Evolutionary conservation across 129 eudicot species (phyloP).

Genomic region (Lactuca sativa): DNA sequence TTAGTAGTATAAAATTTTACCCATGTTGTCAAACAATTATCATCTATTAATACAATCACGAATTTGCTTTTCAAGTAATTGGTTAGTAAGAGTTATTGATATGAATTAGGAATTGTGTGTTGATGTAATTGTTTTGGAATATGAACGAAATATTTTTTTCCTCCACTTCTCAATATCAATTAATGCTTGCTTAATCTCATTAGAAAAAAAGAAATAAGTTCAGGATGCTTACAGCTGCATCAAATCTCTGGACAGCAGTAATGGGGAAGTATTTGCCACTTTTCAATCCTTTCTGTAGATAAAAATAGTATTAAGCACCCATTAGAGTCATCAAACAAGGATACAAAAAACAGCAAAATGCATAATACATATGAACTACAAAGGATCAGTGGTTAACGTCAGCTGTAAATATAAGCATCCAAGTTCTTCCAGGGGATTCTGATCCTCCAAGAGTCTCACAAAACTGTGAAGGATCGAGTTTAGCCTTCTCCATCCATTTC

Average conservation of each 20-base stretch:
- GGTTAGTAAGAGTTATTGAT: too few species aligned
- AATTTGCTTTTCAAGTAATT: too few species aligned
- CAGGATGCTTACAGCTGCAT: constrained; percentile 80
- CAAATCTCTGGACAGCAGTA: constrained; percentile 96
- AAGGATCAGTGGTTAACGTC: constrained; percentile 40
- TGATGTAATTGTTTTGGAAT: too few species aligned
- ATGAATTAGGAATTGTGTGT: too few species aligned
- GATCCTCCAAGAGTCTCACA: constrained; percentile 93
- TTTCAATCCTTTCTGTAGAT: constrained; percentile 54
- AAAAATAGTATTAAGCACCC: neutral
- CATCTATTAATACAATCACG: too few species aligned
- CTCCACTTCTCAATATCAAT: too few species aligned
- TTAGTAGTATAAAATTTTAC: neutral
- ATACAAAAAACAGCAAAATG: neutral
- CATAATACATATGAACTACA: neutral
- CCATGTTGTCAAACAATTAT: too few species aligned
- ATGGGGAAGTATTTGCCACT: constrained; percentile 84
- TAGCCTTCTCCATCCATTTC: constrained; percentile 78
- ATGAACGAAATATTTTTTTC: too few species aligned
- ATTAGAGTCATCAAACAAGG: neutral
- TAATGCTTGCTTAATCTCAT: too few species aligned
- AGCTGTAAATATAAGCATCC: constrained; percentile 97
- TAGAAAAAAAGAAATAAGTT: neutral
- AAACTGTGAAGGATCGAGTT: constrained; percentile 75
- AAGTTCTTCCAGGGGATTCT: constrained; percentile 89